phyloP scores from a whole-genome alignment of 176 grass and related monocot species.

The Musa schizocarpa region DNA sequence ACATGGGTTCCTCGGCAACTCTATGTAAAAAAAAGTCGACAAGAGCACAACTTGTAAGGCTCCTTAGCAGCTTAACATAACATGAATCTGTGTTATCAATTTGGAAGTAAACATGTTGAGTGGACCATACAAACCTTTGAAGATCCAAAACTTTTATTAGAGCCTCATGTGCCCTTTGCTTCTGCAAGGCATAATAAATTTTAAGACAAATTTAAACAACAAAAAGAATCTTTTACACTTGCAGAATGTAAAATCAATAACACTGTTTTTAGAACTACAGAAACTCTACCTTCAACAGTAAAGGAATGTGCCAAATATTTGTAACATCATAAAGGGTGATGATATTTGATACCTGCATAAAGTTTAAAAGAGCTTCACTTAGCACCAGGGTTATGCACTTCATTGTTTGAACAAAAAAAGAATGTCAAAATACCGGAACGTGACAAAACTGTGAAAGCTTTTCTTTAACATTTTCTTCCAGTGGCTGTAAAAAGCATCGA shows the following conservation, averaged over 20 bases:
- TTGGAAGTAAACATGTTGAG: not conserved
- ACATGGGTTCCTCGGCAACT: slow-evolving; percentile 23
- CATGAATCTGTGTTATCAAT: not conserved
- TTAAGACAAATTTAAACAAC: not conserved
- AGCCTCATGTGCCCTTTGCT: slow-evolving; percentile 93
- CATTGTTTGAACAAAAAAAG: not conserved
- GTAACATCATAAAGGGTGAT: slow-evolving; percentile 75
- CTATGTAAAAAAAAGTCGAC: not conserved
- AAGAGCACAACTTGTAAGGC: not conserved
- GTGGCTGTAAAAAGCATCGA: slow-evolving; percentile 33
- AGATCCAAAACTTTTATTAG: slow-evolving; percentile 79
- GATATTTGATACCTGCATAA: slow-evolving; percentile 61
- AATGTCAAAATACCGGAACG: slow-evolving; percentile 46
- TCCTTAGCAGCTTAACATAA: not conserved
- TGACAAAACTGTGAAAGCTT: slow-evolving; percentile 97
- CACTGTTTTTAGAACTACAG: not conserved
- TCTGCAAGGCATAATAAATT: slow-evolving; percentile 28
- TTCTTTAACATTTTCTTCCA: slow-evolving; percentile 71
- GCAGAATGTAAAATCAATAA: not conserved
- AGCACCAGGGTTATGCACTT: slow-evolving; percentile 15
- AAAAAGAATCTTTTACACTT: not conserved
- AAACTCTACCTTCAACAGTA: slow-evolving; percentile 68
- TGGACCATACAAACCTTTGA: slow-evolving; percentile 35
- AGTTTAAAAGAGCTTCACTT: slow-evolving; percentile 3
- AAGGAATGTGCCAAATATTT: slow-evolving; percentile 98